phyloP scores from a whole-genome alignment of 2,329 filamentous ascomycete genomes.

The Fusarium sp. region DNA sequence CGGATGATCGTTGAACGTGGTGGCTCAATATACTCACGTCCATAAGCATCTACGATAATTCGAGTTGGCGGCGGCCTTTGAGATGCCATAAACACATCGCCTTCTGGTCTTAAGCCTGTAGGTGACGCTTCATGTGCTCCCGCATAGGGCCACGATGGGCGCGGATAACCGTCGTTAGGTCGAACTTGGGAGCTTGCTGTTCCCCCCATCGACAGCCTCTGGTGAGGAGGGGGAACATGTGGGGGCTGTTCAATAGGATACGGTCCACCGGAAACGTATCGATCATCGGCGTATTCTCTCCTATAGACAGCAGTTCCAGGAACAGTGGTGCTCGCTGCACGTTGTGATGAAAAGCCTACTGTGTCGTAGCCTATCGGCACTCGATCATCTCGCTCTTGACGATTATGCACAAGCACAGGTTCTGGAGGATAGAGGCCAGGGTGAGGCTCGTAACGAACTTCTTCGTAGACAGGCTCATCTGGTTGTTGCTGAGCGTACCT shows the following conservation, averaged over 20 bases:
- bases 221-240: constrained; percentile 49
- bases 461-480: constrained; percentile 44
- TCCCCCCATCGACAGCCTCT: constrained; percentile 31
- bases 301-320: constrained; percentile 45
- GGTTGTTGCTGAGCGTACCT: constrained; percentile 57
- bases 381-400: constrained; percentile 44
- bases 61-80: constrained; percentile 66
- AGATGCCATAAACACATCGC: constrained; percentile 61
- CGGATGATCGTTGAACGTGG: constrained; percentile 54
- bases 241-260: constrained; percentile 51
- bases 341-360: constrained; percentile 37
- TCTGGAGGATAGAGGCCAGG: constrained; percentile 49
- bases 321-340: constrained; percentile 38
- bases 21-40: constrained; percentile 78
- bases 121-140: constrained; percentile 56
- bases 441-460: constrained; percentile 56
- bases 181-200: constrained; percentile 51
- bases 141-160: constrained; percentile 55
- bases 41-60: constrained; percentile 84
- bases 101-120: constrained; percentile 60
- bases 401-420: constrained; percentile 46
- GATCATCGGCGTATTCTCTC: constrained; percentile 48
- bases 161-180: constrained; percentile 53
- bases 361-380: constrained; percentile 49
- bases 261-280: constrained; percentile 42